phyloP scores from a whole-genome alignment of 331 rosid genomes.

The Arachis monticola region DNA sequence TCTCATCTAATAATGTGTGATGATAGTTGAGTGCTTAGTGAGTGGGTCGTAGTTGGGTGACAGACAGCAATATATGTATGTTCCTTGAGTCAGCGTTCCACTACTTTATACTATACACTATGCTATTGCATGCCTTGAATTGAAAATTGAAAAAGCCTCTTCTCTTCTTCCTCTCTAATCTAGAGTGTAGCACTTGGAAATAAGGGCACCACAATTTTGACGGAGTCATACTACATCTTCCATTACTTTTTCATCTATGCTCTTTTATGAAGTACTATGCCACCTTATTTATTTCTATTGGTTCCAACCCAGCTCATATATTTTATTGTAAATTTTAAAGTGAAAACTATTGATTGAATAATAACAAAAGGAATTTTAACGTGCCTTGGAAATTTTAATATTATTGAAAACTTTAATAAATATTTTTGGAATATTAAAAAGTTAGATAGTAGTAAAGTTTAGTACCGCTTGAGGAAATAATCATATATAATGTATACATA shows the following conservation, averaged over 20 bases:
- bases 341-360: too few relatives aligned
- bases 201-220: conserved; percentile 7
- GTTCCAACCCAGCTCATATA: not conserved
- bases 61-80: conserved; percentile 30
- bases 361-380: too few relatives aligned
- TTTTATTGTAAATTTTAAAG: not conserved
- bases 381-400: too few relatives aligned
- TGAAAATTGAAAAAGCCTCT: not conserved
- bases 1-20: conserved; percentile 1
- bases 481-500: too few relatives aligned
- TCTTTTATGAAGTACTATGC: not conserved
- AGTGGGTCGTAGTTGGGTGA: conserved; percentile 46
- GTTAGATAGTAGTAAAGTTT: too few relatives aligned
- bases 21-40: conserved; percentile 30
- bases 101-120: not conserved
- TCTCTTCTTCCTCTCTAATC: conserved; percentile 6
- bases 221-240: conserved; percentile 6
- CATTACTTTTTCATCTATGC: not conserved
- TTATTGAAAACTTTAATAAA: too few relatives aligned
- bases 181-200: conserved; percentile 6
- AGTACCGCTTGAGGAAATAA: too few relatives aligned
- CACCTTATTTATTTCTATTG: not conserved
- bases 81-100: conserved; percentile 48
- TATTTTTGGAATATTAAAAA: too few relatives aligned
- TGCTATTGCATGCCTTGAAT: too few relatives aligned